Conservation (phyloP, 345 rosid genomes). For the Erucastrum elatum region DNA sequence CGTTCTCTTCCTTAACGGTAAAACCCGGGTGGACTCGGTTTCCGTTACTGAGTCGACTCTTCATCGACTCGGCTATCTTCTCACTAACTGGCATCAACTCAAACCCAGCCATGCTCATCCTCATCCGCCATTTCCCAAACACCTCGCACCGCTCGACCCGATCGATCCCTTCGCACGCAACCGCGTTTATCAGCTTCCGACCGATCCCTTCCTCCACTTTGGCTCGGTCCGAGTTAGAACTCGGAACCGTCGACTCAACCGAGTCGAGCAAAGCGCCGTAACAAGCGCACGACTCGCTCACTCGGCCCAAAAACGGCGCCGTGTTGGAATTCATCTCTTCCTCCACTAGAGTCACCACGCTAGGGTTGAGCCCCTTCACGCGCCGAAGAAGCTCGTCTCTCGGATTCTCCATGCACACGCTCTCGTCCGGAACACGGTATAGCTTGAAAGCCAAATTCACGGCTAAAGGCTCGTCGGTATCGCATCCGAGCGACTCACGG, state of each 20-base stretch:
- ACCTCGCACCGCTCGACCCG: constrained; percentile 93
- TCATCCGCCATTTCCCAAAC: constrained; percentile 94
- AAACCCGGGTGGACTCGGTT: constrained; percentile 64
- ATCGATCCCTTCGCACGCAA: constrained; percentile 84
- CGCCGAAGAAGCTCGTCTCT: constrained; percentile 90
- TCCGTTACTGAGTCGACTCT: constrained; percentile 46
- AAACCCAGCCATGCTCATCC: constrained; percentile 96
- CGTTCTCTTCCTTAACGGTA: constrained; percentile 74
- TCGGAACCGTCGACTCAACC: constrained; percentile 56
- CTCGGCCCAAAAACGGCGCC: constrained; percentile 66
- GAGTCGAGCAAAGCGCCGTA: constrained; percentile 83
- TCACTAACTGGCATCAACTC: constrained; percentile 55
- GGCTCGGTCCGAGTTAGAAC: constrained; percentile 46
- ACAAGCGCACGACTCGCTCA: constrained; percentile 52
- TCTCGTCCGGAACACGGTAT: constrained; percentile 78
- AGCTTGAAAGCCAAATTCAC: constrained; percentile 86
- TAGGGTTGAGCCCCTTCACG: constrained; percentile 70
- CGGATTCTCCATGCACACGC: constrained; percentile 83
- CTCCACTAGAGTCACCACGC: constrained; percentile 77
- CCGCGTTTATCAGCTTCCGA: constrained; percentile 67
- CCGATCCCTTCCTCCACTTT: constrained; percentile 69
- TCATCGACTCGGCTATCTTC: constrained; percentile 60
- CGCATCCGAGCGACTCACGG: constrained; percentile 71
- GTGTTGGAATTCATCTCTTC: constrained; percentile 73
- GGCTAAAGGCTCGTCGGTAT: constrained; percentile 61